These are phyloP conservation scores for Ambrosiella beaveri DNA, from an alignment of 2,329 filamentous ascomycete genomes.

Conservation along the genomic window DNA sequence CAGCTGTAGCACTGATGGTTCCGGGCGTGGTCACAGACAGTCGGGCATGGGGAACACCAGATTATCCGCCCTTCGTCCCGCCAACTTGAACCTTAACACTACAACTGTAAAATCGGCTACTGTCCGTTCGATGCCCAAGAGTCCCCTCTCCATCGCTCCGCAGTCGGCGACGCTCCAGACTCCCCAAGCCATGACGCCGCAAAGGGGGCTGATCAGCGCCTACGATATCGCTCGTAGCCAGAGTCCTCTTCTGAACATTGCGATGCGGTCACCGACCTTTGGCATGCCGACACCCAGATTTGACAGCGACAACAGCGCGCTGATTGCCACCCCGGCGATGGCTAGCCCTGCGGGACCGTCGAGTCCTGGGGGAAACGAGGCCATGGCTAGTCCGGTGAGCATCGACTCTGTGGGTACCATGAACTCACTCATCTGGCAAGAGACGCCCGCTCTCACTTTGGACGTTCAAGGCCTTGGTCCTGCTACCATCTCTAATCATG, in stretches of 20 bases:
- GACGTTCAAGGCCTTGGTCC: background rate
- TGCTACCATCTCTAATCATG: background rate
- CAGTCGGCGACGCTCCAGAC: constrained; percentile 4
- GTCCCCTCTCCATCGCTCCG: constrained; percentile 6
- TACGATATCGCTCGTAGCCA: constrained; percentile 2
- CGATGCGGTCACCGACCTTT: constrained; percentile 8
- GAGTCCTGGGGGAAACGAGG: background rate
- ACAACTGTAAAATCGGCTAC: background rate
- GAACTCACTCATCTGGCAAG: constrained; percentile 2
- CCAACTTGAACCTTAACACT: constrained; percentile 3
- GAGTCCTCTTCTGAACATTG: constrained; percentile 6
- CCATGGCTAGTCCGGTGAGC: background rate
- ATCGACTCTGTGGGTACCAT: background rate
- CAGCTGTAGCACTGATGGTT: background rate
- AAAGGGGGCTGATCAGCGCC: background rate
- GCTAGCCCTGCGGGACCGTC: background rate
- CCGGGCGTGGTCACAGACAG: background rate
- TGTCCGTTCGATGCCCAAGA: constrained; percentile 6
- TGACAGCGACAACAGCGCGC: background rate
- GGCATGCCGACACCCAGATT: background rate
- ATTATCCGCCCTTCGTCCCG: constrained; percentile 7
- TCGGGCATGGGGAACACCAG: constrained; percentile 1
- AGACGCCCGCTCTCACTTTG: background rate
- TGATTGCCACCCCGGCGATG: background rate
- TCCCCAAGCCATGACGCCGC: background rate